A percentile compares a stretch with the other conserved stretches of the same genome.
These are phyloP conservation scores for Dipteronia sinensis DNA, from an alignment of 345 rosid genomes.

Conservation along the genomic window DNA sequence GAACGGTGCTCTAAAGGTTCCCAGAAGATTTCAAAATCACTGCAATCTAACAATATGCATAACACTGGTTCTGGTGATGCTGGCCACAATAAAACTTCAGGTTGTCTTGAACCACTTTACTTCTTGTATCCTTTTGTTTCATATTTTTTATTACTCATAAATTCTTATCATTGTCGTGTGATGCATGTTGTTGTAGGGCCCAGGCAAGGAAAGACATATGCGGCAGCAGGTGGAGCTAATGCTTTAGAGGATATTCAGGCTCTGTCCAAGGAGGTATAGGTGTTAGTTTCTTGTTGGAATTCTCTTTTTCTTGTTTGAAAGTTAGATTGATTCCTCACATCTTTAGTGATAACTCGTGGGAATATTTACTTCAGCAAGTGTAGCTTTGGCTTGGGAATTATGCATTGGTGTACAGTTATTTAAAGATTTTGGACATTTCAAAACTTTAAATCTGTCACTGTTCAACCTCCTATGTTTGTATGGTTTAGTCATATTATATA, in stretches of 20 bases:
- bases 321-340: conserved; percentile 5
- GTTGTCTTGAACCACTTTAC: conserved; percentile 28
- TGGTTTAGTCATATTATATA: conserved; percentile 5
- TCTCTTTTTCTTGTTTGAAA: conserved; percentile 5
- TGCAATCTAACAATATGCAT: conserved; percentile 67
- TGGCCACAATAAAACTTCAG: conserved; percentile 35
- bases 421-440: neutral
- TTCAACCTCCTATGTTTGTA: neutral
- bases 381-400: neutral
- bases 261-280: conserved; percentile 79
- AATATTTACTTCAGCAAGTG: neutral
- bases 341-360: conserved; percentile 4
- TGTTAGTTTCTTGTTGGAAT: conserved; percentile 11
- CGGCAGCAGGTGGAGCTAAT: conserved; percentile 39
- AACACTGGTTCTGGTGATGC: conserved; percentile 40
- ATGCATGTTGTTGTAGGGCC: conserved; percentile 42
- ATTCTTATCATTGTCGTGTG: conserved; percentile 6
- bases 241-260: conserved; percentile 57
- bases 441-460: neutral
- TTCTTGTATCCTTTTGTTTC: neutral
- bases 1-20: conserved; percentile 54
- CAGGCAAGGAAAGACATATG: conserved; percentile 54
- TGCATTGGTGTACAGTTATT: neutral
- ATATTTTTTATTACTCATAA: neutral
- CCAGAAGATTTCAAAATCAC: conserved; percentile 67